Evolutionary conservation across 768 basidiomycete genomes (phyloP), one percentile per base, ranked within the genome.

Genomic region (Termitomyces sp.): DNA sequence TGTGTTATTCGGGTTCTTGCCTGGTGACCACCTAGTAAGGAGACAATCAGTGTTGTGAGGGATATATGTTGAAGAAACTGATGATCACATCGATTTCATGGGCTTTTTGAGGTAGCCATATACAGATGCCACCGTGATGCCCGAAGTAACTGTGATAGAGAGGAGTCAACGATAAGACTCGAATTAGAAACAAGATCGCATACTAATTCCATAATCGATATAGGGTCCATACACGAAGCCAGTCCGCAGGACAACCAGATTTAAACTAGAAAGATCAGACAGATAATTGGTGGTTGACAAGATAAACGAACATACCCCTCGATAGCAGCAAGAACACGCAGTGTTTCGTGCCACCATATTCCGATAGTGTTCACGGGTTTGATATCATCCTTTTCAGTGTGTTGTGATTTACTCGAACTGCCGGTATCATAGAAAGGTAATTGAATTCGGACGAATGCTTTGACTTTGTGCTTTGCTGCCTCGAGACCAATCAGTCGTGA

Each of bases 261-360:
- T 92, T 38, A 94, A 76, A 50, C 91, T 93, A 55, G 31, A 40
- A 57, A 31, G 22, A 45, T 51, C 50, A 62, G 62, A 61, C 20
- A 65, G 32, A 27, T 22, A 33, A 57, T 45, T 43, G 36, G 39
- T 18, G 48, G 20, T 31, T 56, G 12, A 47, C 45, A 45, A 50
- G 42, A 52, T 16, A 50, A 54, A 43, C 12, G 13, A 20, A 71
- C 79, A 52, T 63, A 91, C 91, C 83, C 81, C 57, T 83, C 75
- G 53, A 93, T 89, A 5, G 84, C 82, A 20, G 85, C 89, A 56
- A 94, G 67, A 66, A 81, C 81, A 32, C 91, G 80, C 23, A 89
- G 73, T 1, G 88, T 83, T 73, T 94, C 92, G 60, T 94, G 92
- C 89, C 91, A 94, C 92, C 92, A 94, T 16, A 75, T 82, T 16